Evolutionary conservation across 331 rosid species (phyloP).

Genomic region (Stylosanthes scabra): DNA sequence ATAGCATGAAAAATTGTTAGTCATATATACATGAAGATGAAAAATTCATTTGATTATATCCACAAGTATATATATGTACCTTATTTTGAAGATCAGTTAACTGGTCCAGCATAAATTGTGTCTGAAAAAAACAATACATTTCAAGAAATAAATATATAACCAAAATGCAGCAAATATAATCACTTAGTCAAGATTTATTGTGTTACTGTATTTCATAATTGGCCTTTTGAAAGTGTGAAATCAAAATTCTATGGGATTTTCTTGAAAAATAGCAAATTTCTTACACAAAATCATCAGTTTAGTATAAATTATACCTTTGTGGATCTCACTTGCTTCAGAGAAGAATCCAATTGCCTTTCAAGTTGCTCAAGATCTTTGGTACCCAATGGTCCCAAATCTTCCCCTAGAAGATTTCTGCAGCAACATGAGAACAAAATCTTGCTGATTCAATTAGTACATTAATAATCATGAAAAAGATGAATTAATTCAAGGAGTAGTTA

Average conservation of each 20-base stretch:
- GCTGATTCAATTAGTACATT: neutral
- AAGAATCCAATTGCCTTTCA: conserved; percentile 88
- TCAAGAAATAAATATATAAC: neutral
- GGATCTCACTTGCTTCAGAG: conserved; percentile 88
- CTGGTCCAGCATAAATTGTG: conserved; percentile 93
- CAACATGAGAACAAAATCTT: neutral
- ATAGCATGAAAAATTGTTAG: conserved; percentile 12
- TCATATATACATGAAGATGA: conserved; percentile 7
- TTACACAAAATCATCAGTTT: neutral
- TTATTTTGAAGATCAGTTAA: conserved; percentile 87
- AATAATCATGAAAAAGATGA: neutral
- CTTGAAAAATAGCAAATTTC: neutral
- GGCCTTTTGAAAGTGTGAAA: too few species aligned
- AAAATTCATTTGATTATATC: neutral
- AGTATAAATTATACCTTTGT: conserved; percentile 70
- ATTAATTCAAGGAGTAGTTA: neutral
- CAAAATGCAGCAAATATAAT: neutral
- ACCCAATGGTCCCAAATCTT: conserved; percentile 85
- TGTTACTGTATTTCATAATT: neutral
- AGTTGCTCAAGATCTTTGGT: conserved; percentile 96
- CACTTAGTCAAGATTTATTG: neutral
- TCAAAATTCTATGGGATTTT: too few species aligned
- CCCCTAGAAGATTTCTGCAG: conserved; percentile 91
- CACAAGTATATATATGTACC: conserved; percentile 50
- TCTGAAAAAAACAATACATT: conserved; percentile 55